Evolutionary conservation across 305 asterid species (phyloP), one percentile per base, ranked within the genome.

Genomic region (Fraxinus sp.): DNA sequence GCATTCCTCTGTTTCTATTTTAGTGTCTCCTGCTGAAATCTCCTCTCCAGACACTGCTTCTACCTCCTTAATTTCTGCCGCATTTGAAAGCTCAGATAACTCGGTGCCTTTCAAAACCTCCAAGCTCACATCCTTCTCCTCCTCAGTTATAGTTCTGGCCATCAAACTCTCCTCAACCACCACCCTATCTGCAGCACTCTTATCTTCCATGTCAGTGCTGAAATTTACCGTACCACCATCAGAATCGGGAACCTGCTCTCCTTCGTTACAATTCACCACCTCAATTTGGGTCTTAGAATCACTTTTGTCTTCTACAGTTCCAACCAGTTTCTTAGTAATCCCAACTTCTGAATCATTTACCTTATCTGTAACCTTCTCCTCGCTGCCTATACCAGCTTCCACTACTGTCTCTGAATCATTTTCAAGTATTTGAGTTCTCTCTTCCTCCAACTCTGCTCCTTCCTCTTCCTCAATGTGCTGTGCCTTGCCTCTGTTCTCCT

Each of bases 281-380:
- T 84, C 84, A 16, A 41, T 78, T 78, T 86, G 78, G 80, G 37
- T 82, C 76, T 77, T 81, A 18, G 85, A 32, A 32, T 71, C 44
- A 71, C 44, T 14, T 30, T 32, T 71, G n/a, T 32, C 76, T 71
- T 71, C 76, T 6, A 71, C 22, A 32, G 20, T 71, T 30, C 41
- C 87, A 81, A 49, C 80, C 33, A 78, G 71, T 46, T 81, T 84
- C 84, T 83, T 88, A 80, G 70, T 75, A 39, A 32, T n/a, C 83
- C 78, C 84, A 49, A 37, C 85, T 79, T 81, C 89, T 36, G 84
- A 81, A 77, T 46, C 86, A 86, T 84, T 82, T 59, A 18, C 81
- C 32, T 77, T 11, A 4, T 22, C 74, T 36, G 35, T 87, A 78
- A 75, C 77, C 84, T 81, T 84, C 85, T 77, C 87, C 57, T 74